Base-by-base conservation (phyloP, 306 rosid species). In the Arachis stenosperma region DNA sequence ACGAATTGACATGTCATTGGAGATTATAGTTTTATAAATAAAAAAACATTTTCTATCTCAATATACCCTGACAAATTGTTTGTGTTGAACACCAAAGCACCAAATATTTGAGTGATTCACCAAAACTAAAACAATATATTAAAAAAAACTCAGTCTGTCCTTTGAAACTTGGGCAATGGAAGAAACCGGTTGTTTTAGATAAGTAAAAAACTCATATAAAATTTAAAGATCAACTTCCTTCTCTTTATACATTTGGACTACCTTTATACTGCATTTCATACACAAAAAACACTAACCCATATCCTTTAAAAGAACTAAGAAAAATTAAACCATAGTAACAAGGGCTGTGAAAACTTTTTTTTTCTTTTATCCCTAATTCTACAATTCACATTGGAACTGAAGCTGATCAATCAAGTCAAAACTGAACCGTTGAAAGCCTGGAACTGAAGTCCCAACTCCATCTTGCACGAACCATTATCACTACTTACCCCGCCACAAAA, bases 371-470 rank as follows among this genome's bases (percentile, higher is more conserved):
- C 59, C 29, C 69, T 59, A 67, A 63, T 65, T 41, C 46, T 75
- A 66, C 61, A 9, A 36, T 40, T 41, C 22, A 61, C 65, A 52
- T 13, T 22, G 2, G 27, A n/a, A 52, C 12, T 11, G 43, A 66
- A 51, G 65, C 81, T 33, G 4, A 33, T 33, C 84, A 29, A 56
- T 63, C 41, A 8, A 70, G 65, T 36, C 60, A 69, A 64, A 71
- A 51, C 55, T 44, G 36, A 56, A 61, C 56, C 57, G 29, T 46
- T 50, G 14, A 81, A 76, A 75, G 56, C 86, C 36, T 78, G 3
- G 27, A 41, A 67, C 39, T 88, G 83, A 50, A 93, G 84, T 64
- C 94, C 88, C 44, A 83, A 39, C 70, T 74, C 74, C 65, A 62
- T 11, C 58, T 70, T 61, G 27, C 69, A 60, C 8, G 73, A 5